Percentiles rank a stretch among this genome's conserved stretches.
Evolutionary conservation across 2,329 filamentous ascomycete genomes (phyloP).

Genomic region (Exserohilum rostratum): DNA sequence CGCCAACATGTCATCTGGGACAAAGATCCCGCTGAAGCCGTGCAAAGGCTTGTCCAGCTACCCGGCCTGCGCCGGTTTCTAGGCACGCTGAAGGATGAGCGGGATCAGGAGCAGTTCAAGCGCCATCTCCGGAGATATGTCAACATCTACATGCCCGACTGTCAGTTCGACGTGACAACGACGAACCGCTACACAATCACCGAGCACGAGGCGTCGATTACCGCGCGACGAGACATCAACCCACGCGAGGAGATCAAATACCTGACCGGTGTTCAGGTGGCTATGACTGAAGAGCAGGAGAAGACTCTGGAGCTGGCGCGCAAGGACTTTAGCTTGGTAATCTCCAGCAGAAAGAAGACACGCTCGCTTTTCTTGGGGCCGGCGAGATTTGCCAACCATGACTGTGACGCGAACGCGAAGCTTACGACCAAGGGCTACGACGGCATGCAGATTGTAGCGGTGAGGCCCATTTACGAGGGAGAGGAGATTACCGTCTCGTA

Average conservation of each 20-base stretch:
- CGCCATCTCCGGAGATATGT: constrained; percentile 88
- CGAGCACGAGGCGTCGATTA: constrained; percentile 85
- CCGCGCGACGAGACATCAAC: constrained; percentile 77
- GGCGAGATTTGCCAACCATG: constrained; percentile 95
- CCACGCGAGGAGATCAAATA: constrained; percentile 89
- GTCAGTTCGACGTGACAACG: constrained; percentile 89
- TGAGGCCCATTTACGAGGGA: constrained; percentile 78
- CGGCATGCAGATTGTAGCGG: constrained; percentile 89
- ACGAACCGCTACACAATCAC: constrained; percentile 96
- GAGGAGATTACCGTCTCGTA: constrained; percentile 98
- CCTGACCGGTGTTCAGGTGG: constrained; percentile 86
- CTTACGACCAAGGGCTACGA: constrained; percentile 82
- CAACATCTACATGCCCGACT: constrained; percentile 90
- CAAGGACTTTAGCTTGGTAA: constrained; percentile 96
- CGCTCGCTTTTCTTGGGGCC: constrained; percentile 93
- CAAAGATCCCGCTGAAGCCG: constrained; percentile 73
- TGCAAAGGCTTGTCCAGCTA: constrained; percentile 73
- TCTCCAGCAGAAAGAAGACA: constrained; percentile 88
- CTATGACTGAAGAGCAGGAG: constrained; percentile 92
- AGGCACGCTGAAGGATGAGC: constrained; percentile 69
- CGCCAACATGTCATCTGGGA: constrained; percentile 72
- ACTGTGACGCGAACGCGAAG: constrained; percentile 90
- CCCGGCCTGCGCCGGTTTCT: constrained; percentile 76
- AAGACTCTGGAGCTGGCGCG: constrained; percentile 76
- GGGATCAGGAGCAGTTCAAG: constrained; percentile 85